Conservation (phyloP, 2,329 filamentous ascomycete genomes). For the Alternaria metachromatica region DNA sequence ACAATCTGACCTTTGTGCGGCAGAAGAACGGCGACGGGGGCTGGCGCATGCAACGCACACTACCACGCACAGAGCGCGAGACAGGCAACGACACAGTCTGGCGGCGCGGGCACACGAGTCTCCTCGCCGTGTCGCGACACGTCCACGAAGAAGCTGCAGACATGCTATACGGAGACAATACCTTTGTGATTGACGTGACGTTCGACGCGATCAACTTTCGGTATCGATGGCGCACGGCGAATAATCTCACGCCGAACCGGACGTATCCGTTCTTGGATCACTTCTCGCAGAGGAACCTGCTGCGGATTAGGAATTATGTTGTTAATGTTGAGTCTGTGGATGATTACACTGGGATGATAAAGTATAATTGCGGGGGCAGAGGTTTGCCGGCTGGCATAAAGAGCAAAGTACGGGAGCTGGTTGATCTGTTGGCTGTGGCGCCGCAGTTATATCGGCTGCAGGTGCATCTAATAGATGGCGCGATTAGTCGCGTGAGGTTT, state of each 20-base stretch:
- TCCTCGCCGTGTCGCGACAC: constrained; percentile 51
- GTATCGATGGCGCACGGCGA: constrained; percentile 53
- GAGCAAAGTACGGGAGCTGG: constrained; percentile 51
- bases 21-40: constrained; percentile 26
- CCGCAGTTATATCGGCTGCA: constrained; percentile 34
- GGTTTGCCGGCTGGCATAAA: constrained; percentile 53
- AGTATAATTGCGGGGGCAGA: constrained; percentile 57
- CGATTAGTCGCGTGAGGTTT: constrained; percentile 35
- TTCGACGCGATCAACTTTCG: constrained; percentile 54
- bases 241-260: constrained; percentile 51
- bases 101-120: constrained; percentile 50
- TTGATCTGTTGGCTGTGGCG: constrained; percentile 44
- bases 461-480: constrained; percentile 42
- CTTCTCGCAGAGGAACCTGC: constrained; percentile 51
- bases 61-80: constrained; percentile 30
- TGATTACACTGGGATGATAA: constrained; percentile 59
- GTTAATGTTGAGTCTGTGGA: constrained; percentile 58
- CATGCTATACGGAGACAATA: constrained; percentile 55
- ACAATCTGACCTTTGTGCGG: constrained; percentile 42
- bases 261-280: constrained; percentile 52
- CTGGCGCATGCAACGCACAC: constrained; percentile 40
- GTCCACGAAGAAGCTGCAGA: constrained; percentile 55
- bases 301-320: constrained; percentile 51
- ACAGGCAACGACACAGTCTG: constrained; percentile 50
- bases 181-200: constrained; percentile 55